Evolutionary conservation across 2,329 filamentous ascomycete genomes (phyloP).

Genomic region (Aureobasidium uvarum): DNA sequence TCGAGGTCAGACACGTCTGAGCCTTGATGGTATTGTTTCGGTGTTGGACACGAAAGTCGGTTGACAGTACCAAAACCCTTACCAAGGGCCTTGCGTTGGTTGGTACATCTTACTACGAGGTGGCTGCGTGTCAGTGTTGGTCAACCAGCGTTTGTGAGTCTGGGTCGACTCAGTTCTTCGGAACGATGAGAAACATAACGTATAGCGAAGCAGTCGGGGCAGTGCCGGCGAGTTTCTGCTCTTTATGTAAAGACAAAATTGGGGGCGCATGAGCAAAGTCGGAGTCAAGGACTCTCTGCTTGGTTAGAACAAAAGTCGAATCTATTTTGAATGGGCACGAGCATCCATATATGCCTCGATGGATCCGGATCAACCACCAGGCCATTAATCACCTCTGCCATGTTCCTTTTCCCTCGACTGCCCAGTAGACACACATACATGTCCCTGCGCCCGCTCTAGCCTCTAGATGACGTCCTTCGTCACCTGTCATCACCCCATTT

Average conservation of each 20-base stretch:
- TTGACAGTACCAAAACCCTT: not conserved
- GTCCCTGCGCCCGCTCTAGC: not conserved
- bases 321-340: not conserved
- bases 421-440: not conserved
- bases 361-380: not conserved
- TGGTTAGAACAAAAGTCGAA: not conserved
- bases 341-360: slow-evolving; percentile 11
- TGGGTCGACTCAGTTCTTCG: not conserved
- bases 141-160: not conserved
- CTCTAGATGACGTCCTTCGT: slow-evolving; percentile 1
- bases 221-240: not conserved
- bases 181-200: not conserved
- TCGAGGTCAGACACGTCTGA: not conserved
- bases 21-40: not conserved
- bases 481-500: slow-evolving; percentile 26
- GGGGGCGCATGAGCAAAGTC: not conserved
- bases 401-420: not conserved
- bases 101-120: not conserved
- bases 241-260: not conserved
- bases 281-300: not conserved
- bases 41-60: not conserved
- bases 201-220: not conserved
- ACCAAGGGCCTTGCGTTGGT: not conserved
- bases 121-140: not conserved
- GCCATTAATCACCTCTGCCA: not conserved